Conservation (phyloP, 2,329 filamentous ascomycete genomes). For the Cytospora piceae region DNA sequence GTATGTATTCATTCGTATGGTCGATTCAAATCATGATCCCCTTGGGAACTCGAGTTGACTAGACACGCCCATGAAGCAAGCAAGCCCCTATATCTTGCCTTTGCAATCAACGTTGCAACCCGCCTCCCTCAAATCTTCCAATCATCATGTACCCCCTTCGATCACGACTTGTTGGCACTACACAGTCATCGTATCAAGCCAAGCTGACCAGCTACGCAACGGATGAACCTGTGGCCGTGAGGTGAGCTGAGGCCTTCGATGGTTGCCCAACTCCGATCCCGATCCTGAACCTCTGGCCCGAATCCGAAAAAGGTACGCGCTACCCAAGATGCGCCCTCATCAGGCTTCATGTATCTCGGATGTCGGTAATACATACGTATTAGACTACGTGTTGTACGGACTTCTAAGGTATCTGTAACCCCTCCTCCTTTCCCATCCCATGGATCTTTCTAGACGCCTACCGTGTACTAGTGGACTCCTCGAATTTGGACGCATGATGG, state of each 20-base stretch:
- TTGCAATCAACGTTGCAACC: not conserved
- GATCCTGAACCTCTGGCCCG: not conserved
- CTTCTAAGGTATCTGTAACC: not conserved
- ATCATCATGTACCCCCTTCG: not conserved
- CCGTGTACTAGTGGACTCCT: not conserved
- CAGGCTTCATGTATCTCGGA: not conserved
- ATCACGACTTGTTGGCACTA: not conserved
- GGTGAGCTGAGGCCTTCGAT: not conserved
- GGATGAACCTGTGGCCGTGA: too few relatives aligned
- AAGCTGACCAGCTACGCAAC: too few relatives aligned
- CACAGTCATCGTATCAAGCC: too few relatives aligned
- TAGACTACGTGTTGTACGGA: too few relatives aligned
- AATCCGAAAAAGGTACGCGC: not conserved
- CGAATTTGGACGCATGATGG: not conserved
- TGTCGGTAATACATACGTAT: not conserved
- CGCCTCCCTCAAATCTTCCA: not conserved
- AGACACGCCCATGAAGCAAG: too few relatives aligned
- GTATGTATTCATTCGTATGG: too few relatives aligned
- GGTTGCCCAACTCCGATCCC: not conserved
- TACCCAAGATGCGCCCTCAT: not conserved
- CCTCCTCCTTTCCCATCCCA: not conserved
- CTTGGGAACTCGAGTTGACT: too few relatives aligned
- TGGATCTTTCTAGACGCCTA: conserved; percentile 2
- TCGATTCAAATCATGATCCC: too few relatives aligned
- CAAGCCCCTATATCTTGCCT: not conserved